Base-by-base conservation (phyloP, 495 filamentous ascomycete genomes). In the Aspergillus kassunensis region DNA sequence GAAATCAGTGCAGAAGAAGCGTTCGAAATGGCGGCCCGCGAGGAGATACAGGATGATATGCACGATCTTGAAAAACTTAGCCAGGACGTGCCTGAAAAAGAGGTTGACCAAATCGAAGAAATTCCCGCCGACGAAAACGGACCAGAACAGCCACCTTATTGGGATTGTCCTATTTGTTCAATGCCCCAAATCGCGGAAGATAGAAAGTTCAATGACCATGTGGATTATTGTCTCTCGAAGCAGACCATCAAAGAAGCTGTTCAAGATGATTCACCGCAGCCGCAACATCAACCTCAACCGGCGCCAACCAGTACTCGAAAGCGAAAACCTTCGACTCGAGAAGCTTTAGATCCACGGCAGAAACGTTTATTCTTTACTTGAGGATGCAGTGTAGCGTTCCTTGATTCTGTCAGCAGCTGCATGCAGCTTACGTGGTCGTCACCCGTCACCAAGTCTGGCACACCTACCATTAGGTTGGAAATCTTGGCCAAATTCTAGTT, bases 221-320 rank as follows among this genome's bases (percentile, higher is more conserved):
- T 99, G 40, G 95, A 99, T 62, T 83, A 88, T 18, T 99, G 93
- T 69, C 79, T 99, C 7, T 96, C 91, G 2, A 73, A 82, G 39
- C 81, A 86, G 63, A 88, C 89, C 0, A 98, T 98, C 54, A 85
- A 84, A 35, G 89, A 96, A 60, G 87, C 80, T 0, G 84, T 87
- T 6, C 82, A 87, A 49, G 79, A 58, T 24, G 60, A 61, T 11
- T 54, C 63, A 13, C 46, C 29, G 25, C 44, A 46, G 11, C 46
- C 29, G 25, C 44, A 46, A 35, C 29, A 29, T 23, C 30, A 35
- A 29, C 33, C 45, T 5, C 24, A 46, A 6, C 34, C 40, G 13
- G 20, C 23, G 25, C 44, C 51, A 1, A 11, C 52, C 16, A 57
- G 50, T 7, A 29, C 33, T 23, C 65, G 65, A 12, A 75, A 75